phyloP scores from a whole-genome alignment of 2,329 filamentous ascomycete genomes.

The Alternaria postmessia region DNA sequence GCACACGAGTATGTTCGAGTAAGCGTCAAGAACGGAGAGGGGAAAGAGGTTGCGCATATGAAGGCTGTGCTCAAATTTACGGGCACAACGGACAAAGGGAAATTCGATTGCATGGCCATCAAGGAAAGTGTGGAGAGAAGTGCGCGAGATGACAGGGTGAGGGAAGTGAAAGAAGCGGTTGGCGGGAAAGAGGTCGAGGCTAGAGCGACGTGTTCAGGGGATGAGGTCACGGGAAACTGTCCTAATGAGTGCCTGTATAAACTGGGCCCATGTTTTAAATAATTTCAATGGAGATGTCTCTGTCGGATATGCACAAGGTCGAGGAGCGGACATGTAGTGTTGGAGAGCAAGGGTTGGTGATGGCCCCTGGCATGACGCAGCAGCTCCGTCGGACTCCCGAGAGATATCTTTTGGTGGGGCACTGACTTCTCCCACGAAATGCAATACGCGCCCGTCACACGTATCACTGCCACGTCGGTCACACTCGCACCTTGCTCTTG shows the following conservation, averaged over 20 bases:
- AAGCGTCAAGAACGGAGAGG: neutral
- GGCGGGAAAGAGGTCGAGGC: neutral
- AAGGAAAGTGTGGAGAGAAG: slow-evolving; percentile 1
- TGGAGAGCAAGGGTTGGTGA: neutral
- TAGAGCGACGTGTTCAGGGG: slow-evolving; percentile 2
- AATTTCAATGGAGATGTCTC: neutral
- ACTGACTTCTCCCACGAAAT: slow-evolving; percentile 1
- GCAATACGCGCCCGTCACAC: neutral
- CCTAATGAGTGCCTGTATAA: slow-evolving; percentile 9
- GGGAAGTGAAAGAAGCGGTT: neutral
- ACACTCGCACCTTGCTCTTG: neutral
- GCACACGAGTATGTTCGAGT: slow-evolving; percentile 11
- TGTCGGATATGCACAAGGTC: neutral
- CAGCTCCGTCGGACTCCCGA: slow-evolving; percentile 11
- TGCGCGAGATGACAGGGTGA: neutral
- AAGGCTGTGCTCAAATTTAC: slow-evolving; percentile 6
- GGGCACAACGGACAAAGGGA: slow-evolving; percentile 4
- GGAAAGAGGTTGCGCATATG: slow-evolving; percentile 5
- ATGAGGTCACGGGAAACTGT: slow-evolving; percentile 10
- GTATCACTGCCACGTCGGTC: slow-evolving; percentile 9
- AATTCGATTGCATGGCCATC: slow-evolving; percentile 8
- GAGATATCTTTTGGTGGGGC: slow-evolving; percentile 16
- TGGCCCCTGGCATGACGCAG: slow-evolving; percentile 19
- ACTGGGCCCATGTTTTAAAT: slow-evolving; percentile 3
- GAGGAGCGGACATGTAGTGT: neutral